phyloP scores from a whole-genome alignment of 176 grass and related monocot species.

The Oryza officinalis region DNA sequence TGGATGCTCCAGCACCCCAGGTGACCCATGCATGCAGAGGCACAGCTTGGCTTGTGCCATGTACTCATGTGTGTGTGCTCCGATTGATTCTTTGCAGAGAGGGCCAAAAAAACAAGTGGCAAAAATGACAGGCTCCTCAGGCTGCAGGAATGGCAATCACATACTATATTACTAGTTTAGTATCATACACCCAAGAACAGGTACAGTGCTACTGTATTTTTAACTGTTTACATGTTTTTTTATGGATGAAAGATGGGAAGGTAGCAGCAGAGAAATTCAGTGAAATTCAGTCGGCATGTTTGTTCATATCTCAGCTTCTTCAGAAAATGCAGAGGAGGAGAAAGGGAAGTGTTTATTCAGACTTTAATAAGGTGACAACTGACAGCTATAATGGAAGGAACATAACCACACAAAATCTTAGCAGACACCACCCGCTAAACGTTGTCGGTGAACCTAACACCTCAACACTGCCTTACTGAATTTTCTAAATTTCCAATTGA shows the following conservation, averaged over 20 bases:
- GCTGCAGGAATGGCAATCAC: conserved; percentile 31
- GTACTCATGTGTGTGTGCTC: neutral
- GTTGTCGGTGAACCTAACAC: conserved; percentile 44
- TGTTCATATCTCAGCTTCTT: neutral
- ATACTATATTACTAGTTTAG: neutral
- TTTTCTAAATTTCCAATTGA: neutral
- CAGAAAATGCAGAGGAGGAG: neutral
- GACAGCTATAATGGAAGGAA: neutral
- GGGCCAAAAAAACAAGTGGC: neutral
- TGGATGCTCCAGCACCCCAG: conserved; percentile 18
- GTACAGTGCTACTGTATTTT: conserved; percentile 12
- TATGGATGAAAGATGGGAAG: too few relatives aligned
- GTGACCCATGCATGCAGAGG: conserved; percentile 23
- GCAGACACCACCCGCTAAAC: neutral
- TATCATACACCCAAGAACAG: conserved; percentile 5
- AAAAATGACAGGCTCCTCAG: conserved; percentile 11
- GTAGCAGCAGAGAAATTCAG: neutral
- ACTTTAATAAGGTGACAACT: neutral
- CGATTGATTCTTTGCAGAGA: conserved; percentile 12
- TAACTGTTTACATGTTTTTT: neutral
- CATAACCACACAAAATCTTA: conserved; percentile 9
- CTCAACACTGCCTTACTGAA: neutral
- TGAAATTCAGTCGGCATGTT: neutral
- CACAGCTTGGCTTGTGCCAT: neutral
- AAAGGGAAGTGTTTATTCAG: neutral